Base-by-base conservation (phyloP, 768 basidiomycete species). In the Scleroderma bovista region DNA sequence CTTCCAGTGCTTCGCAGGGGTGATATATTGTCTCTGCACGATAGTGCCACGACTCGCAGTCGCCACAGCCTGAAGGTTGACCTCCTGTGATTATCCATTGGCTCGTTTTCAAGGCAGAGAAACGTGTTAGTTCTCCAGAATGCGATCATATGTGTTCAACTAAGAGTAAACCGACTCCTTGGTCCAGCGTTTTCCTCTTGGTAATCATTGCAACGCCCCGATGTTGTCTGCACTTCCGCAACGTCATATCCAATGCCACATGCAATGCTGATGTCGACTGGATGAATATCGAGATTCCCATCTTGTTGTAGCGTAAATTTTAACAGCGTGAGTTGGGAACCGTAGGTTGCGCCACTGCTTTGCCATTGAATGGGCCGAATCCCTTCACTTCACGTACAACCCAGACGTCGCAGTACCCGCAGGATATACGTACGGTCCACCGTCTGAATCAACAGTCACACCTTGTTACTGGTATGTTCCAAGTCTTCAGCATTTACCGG, bases 381-480 rank as follows among this genome's bases (percentile, higher is more conserved):
- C 11, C 55, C 36, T n/a, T 37, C 3, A 47, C 29, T 2, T 10
- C 44, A 11, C 31, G 36, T 20, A 43, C 34, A 68, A 56, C 53
- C 48, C 66, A 57, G 54, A 53, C 46, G 8, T 64, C 19, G 48
- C 56, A 29, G 46, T 66, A 1, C 54, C 50, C 3, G 9, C 54
- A 17, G 57, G 57, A 15, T 48, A 55, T 23, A 22, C 20, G 6
- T 66, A 66, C 41, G 0, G 62, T 40, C 20, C 60, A 7, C 66
- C 65, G 15, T 57, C 48, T 34, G 57, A 56, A 6, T 19, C 58
- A 0, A 66, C 50, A 0, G 61, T 41, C 6, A 66, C 65, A 33
- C 51, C 56, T n/a, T 66, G 65, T 40, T 66, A 68, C 24, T 66
- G 65, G 65, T 68, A 51, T 2, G 60, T 2, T 22, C 13, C 26